Evolutionary conservation across 345 rosid genomes (phyloP), one percentile per base, ranked within the genome.

Genomic region (Ceriops zippeliana): DNA sequence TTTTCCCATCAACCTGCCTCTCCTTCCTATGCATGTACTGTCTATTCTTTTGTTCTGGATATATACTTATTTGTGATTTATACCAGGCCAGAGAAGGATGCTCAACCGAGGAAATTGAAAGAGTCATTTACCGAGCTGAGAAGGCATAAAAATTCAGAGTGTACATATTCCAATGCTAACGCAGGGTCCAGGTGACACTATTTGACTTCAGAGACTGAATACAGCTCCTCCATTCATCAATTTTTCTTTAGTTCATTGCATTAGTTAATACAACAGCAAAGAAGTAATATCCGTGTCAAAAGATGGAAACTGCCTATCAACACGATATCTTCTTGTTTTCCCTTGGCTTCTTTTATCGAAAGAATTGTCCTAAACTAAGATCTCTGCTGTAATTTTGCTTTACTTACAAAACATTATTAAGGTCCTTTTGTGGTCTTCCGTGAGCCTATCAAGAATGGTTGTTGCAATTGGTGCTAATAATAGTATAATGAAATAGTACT

Each of bases 121-220:
- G 87, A 83, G 52, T 69, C 75, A 1, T 69, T 85, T 76, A 72
- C 65, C 26, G 62, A 75, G 76, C 69, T 83, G 58, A 62, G 75
- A 54, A 54, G 22, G 32, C 20, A 62, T 42, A 27, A 42, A 4
- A 24, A 35, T 58, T 58, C 58, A 58, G 65, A 49, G 65, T 56
- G 2, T 16, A 46, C 20, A 34, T 17, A 20, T 26, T 47, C 13
- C 26, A 65, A 49, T 65, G 30, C 51, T 56, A 2, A 56, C 34
- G 52, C 15, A 67, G 54, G 37, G 42, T 15, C 53, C 38, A 52
- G 58, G 17, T 2, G 28, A 31, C 38, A 21, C 35, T 10, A 56
- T 7, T 20, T 15, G 7, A 21, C 3, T 65, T n/a, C 51, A 30
- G 60, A 65, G 34, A 47, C 22, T 52, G 42, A 35, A 72, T 65